These are phyloP conservation scores for Eucalyptus tenuipes DNA, from an alignment of 345 rosid species.

Conservation along the genomic window DNA sequence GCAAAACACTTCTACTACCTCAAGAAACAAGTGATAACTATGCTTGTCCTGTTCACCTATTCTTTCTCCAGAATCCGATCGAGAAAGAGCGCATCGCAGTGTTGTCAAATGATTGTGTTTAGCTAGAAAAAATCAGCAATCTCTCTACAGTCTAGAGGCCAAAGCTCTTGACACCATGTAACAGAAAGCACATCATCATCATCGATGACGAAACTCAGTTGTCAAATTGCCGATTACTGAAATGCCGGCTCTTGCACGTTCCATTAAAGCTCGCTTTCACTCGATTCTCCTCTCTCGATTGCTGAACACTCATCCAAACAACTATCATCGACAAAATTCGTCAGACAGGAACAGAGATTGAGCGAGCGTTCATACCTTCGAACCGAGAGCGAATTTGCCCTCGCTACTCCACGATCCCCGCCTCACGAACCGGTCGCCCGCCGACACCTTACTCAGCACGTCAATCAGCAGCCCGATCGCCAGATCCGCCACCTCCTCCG, in stretches of 20 bases:
- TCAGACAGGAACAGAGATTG: neutral
- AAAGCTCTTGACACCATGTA: too few species aligned
- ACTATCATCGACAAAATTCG: neutral
- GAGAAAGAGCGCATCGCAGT: neutral
- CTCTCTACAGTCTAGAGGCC: too few species aligned
- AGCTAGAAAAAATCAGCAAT: neutral
- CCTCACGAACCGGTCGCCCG: constrained; percentile 9
- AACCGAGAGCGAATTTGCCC: constrained; percentile 13
- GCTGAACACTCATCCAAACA: neutral
- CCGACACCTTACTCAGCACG: constrained; percentile 11
- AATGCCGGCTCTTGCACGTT: neutral
- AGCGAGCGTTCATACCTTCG: neutral
- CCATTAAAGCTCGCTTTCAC: neutral
- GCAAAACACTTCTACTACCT: neutral
- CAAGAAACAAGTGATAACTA: neutral
- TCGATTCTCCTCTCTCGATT: neutral
- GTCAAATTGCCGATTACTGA: neutral
- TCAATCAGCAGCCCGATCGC: constrained; percentile 19
- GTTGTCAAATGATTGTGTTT: neutral
- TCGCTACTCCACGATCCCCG: constrained; percentile 5
- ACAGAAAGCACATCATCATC: too few species aligned
- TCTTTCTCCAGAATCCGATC: neutral
- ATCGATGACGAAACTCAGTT: too few species aligned
- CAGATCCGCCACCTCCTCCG: too few species aligned
- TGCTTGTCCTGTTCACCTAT: neutral